Base-by-base conservation (phyloP, 2,329 filamentous ascomycete genomes). In the Myriosclerotinia curreyana region DNA sequence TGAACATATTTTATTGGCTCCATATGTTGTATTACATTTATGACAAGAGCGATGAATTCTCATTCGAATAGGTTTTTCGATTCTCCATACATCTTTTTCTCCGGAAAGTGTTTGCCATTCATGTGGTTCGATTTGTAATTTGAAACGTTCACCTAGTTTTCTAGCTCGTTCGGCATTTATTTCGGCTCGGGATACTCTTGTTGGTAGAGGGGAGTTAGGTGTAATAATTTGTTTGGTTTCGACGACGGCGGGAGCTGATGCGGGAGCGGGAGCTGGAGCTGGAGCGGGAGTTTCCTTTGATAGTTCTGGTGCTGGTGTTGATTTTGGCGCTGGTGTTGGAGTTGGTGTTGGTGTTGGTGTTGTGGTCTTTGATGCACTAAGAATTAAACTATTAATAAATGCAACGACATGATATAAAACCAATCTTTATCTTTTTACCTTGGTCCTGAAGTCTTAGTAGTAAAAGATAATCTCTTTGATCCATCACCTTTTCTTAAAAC, bases 41-140 rank as follows among this genome's bases (percentile, higher is more conserved):
- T 96, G 93, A 76, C 93, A 97, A 67, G 84, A 87, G 69, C 88
- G 85, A 75, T 90, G 89, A 61, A 92, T 84, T 62, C 90, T 86
- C 83, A 93, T 89, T 65, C 89, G 86, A 69, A 92, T 89, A 15
- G 88, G 83, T 79, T 90, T 92, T 75, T 91, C 86, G 62, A 90
- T 83, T 51, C 89, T 86, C 53, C 65, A 66, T 5, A 67, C 65
- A 36, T 71, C 69, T 64, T 79, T 66, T 52, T 71, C 66, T 28
- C 65, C 60, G 60, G 67, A 54, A 25, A 54, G 53, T 3, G 65
- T 58, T 17, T 65, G 42, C 71, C 70, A 74, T 48, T 75, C 71
- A 36, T 72, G 65, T 15, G 74, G 70, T n/a, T 75, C 74, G 46
- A 77, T 71, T 25, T 71, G 69, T 17, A 78, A 65, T 11, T 73